These are phyloP conservation scores for Aurinia saxatilis DNA, from an alignment of 345 rosid species.

Conservation along the genomic window DNA sequence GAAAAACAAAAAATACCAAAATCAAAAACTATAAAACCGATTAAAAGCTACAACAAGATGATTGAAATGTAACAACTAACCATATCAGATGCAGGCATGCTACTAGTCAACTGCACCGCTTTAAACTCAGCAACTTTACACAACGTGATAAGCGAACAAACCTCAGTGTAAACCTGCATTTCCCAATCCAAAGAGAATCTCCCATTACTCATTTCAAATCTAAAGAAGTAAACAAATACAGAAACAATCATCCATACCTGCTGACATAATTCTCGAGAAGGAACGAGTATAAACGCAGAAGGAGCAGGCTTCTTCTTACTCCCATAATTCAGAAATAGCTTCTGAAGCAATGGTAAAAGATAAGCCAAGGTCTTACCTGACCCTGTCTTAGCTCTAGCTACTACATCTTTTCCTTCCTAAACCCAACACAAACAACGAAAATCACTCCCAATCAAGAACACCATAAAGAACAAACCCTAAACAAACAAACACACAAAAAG, in stretches of 20 bases:
- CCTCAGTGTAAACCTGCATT: constrained; percentile 61
- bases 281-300: constrained; percentile 68
- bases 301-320: constrained; percentile 56
- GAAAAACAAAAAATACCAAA: background rate
- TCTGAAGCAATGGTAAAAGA: constrained; percentile 79
- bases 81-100: constrained; percentile 70
- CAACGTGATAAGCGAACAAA: constrained; percentile 50
- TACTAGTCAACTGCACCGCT: constrained; percentile 59
- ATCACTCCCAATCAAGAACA: background rate
- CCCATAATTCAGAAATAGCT: constrained; percentile 44
- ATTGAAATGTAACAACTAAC: constrained; percentile 31
- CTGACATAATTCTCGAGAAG: constrained; percentile 73
- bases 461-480: background rate
- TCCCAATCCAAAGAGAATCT: background rate
- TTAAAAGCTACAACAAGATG: background rate
- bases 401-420: constrained; percentile 89
- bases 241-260: constrained; percentile 36
- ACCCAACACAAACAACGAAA: background rate
- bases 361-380: constrained; percentile 91
- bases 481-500: background rate
- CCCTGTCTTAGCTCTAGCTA: constrained; percentile 83
- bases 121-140: constrained; percentile 80
- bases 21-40: background rate
- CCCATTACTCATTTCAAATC: background rate
- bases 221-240: background rate